phyloP scores from a whole-genome alignment of 2,329 filamentous ascomycete genomes.

The Pseudohalonectria lignicola region DNA sequence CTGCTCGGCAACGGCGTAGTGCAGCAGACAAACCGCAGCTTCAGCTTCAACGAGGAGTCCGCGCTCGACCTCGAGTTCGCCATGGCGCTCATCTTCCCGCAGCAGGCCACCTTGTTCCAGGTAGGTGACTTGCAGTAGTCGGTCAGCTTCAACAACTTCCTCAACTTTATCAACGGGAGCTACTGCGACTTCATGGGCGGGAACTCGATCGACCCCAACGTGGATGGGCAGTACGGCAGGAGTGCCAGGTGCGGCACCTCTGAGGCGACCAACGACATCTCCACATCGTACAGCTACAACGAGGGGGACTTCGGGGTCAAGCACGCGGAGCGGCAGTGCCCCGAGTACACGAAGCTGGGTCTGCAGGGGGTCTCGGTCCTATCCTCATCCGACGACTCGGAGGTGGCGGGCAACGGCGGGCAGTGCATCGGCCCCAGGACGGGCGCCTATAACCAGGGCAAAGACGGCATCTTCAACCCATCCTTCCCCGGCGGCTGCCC shows the following conservation, averaged over 20 bases:
- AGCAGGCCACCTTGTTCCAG: conserved; percentile 37
- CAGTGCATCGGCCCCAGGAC: conserved; percentile 21
- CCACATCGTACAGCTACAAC: conserved; percentile 40
- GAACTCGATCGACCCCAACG: conserved; percentile 21
- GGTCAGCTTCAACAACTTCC: conserved; percentile 15
- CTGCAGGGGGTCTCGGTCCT: conserved; percentile 38
- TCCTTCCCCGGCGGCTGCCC: conserved; percentile 33
- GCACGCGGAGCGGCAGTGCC: conserved; percentile 41
- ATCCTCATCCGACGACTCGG: conserved; percentile 39
- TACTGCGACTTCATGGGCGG: conserved; percentile 31
- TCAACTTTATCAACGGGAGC: conserved; percentile 32
- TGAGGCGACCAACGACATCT: conserved; percentile 38
- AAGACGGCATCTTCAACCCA: conserved; percentile 30
- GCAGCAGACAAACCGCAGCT: conserved; percentile 21
- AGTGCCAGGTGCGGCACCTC: conserved; percentile 32
- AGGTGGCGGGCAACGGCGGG: conserved; percentile 27
- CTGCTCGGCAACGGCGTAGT: conserved; percentile 22
- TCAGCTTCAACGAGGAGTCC: conserved; percentile 26
- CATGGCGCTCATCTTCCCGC: conserved; percentile 34
- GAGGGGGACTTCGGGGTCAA: conserved; percentile 35
- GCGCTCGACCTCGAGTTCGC: conserved; percentile 26
- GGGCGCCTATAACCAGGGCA: conserved; percentile 15
- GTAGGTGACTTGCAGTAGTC: conserved; percentile 24
- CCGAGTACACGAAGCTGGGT: conserved; percentile 46
- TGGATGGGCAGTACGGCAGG: conserved; percentile 23